phyloP scores from a whole-genome alignment of 1,284 basidiomycete genomes.

The Ceratobasidium sp. region DNA sequence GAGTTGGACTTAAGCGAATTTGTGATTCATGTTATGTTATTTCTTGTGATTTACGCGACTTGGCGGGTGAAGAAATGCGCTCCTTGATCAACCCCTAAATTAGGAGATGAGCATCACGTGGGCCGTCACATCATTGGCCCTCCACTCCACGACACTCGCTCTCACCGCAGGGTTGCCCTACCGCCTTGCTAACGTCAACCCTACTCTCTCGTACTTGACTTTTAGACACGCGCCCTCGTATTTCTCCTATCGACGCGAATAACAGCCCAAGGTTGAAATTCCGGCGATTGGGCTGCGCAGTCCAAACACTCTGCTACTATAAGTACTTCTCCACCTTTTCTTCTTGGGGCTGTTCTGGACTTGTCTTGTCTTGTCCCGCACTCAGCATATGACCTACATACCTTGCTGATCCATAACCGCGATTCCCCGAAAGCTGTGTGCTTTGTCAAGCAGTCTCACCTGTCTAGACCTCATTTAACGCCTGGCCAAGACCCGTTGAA shows the following conservation, averaged over 20 bases:
- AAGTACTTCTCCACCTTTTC: background rate
- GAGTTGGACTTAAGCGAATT: no score
- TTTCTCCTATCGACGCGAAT: slow-evolving; percentile 3
- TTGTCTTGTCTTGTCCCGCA: no score
- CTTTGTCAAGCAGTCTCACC: background rate
- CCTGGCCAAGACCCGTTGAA: slow-evolving; percentile 1
- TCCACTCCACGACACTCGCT: background rate
- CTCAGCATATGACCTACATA: background rate
- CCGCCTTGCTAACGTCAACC: background rate
- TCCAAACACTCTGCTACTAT: no score
- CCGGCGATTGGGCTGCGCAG: background rate
- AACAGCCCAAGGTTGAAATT: background rate
- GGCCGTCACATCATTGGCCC: slow-evolving; percentile 29
- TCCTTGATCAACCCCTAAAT: no score
- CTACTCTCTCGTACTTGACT: no score
- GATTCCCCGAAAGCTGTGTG: slow-evolving; percentile 16
- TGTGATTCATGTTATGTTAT: background rate
- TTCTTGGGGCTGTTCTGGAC: background rate
- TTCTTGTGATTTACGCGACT: no score
- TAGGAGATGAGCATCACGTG: slow-evolving; percentile 37
- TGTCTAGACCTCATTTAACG: background rate
- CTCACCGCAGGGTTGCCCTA: slow-evolving; percentile 5
- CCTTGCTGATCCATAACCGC: background rate
- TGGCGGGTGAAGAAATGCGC: background rate
- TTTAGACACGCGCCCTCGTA: background rate